phyloP scores from a whole-genome alignment of 208 protist species.

The Trypanosoma rangeli region DNA sequence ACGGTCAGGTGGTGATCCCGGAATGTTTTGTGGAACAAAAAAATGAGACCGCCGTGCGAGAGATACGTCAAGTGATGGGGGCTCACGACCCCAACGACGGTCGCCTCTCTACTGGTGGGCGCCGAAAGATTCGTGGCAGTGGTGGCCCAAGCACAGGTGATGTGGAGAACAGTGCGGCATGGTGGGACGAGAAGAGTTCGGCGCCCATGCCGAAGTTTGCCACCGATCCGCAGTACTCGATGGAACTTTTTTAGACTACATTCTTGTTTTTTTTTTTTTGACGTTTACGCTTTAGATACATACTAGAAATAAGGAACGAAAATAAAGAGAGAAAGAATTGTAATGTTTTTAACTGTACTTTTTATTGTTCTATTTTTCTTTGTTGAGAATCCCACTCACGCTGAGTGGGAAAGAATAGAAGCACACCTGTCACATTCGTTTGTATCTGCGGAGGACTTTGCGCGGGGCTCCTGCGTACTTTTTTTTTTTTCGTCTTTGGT shows the following conservation, averaged over 20 bases:
- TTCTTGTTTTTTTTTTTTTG: not conserved
- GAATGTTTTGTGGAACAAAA: slow-evolving; percentile 88
- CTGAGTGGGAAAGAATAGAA: not conserved
- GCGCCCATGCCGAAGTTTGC: slow-evolving; percentile 81
- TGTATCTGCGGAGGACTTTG: not conserved
- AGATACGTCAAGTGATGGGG: slow-evolving; percentile 86
- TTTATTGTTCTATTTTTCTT: slow-evolving; percentile 3
- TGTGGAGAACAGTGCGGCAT: slow-evolving; percentile 35
- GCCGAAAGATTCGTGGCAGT: slow-evolving; percentile 33
- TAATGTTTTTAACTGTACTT: not conserved
- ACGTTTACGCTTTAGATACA: not conserved
- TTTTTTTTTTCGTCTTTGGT: slow-evolving; percentile 18
- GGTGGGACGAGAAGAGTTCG: slow-evolving; percentile 86
- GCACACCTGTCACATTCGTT: slow-evolving; percentile 4
- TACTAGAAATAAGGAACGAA: not conserved
- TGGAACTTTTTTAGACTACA: slow-evolving; percentile 82
- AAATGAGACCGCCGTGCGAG: slow-evolving; percentile 84
- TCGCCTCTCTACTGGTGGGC: slow-evolving; percentile 39
- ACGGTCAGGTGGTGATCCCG: slow-evolving; percentile 74
- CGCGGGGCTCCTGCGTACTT: not conserved
- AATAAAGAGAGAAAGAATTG: no score
- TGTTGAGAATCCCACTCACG: not conserved
- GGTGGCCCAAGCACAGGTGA: slow-evolving; percentile 44
- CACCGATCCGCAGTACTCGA: slow-evolving; percentile 87
- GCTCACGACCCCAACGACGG: slow-evolving; percentile 64